Conservation (phyloP, 257 asterid species). For the Euphrasia confusa region DNA sequence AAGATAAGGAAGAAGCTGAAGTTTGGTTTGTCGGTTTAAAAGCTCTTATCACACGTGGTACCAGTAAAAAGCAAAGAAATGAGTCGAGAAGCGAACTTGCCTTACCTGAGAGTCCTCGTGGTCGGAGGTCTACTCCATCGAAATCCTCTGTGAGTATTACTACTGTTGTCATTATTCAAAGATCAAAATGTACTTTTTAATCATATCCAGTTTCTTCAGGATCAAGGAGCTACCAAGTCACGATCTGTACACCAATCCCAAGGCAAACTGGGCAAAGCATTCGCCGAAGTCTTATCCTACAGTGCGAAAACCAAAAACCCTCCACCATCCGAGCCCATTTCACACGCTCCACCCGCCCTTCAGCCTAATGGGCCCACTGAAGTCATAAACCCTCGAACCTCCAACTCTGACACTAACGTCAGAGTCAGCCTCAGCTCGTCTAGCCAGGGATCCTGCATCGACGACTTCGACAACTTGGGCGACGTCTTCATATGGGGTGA, state of each 20-base stretch:
- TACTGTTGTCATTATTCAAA: background rate
- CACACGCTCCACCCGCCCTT: slow-evolving; percentile 28
- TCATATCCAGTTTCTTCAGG: slow-evolving; percentile 39
- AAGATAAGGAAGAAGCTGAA: slow-evolving; percentile 97
- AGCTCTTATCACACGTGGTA: slow-evolving; percentile 56
- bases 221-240: slow-evolving; percentile 43
- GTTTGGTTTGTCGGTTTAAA: slow-evolving; percentile 83
- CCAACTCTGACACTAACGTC: slow-evolving; percentile 47
- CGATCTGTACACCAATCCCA: slow-evolving; percentile 42
- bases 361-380: slow-evolving; percentile 38
- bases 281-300: slow-evolving; percentile 61
- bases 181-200: background rate
- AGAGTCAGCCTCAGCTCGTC: slow-evolving; percentile 90
- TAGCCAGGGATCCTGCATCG: slow-evolving; percentile 78
- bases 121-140: slow-evolving; percentile 38
- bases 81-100: slow-evolving; percentile 45
- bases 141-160: slow-evolving; percentile 44
- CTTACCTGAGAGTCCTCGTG: slow-evolving; percentile 45
- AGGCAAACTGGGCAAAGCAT: slow-evolving; percentile 69
- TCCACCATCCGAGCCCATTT: slow-evolving; percentile 28
- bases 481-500: slow-evolving; percentile 95
- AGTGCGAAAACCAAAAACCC: slow-evolving; percentile 56
- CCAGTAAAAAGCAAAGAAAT: slow-evolving; percentile 41
- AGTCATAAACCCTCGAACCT: slow-evolving; percentile 41
- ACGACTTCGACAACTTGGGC: slow-evolving; percentile 70